Conservation (phyloP, 495 filamentous ascomycete genomes). For the Aspergillus cavernicola region DNA sequence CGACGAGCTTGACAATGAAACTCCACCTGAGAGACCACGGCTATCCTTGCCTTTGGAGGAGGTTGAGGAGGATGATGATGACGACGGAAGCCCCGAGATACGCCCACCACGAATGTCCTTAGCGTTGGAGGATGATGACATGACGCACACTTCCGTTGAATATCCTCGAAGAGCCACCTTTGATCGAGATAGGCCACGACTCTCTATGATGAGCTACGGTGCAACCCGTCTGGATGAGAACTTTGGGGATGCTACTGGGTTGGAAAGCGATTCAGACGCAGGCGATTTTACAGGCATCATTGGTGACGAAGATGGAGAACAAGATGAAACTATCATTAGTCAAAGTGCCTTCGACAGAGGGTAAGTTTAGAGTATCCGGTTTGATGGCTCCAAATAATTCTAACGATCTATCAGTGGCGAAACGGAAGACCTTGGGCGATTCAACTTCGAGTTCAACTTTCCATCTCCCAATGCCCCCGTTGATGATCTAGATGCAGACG, state of each 20-base stretch:
- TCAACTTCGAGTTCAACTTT: constrained; percentile 44
- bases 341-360: constrained; percentile 41
- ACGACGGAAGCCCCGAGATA: constrained; percentile 45
- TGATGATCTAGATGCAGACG: constrained; percentile 28
- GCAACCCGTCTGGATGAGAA: constrained; percentile 62
- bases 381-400: constrained; percentile 15
- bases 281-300: constrained; percentile 41
- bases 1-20: constrained; percentile 62
- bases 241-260: constrained; percentile 45
- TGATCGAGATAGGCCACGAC: constrained; percentile 44
- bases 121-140: constrained; percentile 59
- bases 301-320: constrained; percentile 32
- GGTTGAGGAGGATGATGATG: constrained; percentile 50
- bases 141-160: constrained; percentile 67
- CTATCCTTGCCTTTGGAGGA: constrained; percentile 68
- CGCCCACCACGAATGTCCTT: constrained; percentile 59
- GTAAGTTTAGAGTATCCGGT: constrained; percentile 23
- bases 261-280: constrained; percentile 49
- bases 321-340: constrained; percentile 30
- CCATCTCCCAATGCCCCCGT: constrained; percentile 32
- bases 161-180: constrained; percentile 57
- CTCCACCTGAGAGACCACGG: constrained; percentile 58
- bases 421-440: constrained; percentile 44
- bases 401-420: constrained; percentile 40
- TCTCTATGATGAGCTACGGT: constrained; percentile 54